Evolutionary conservation across 2,329 filamentous ascomycete genomes (phyloP), one percentile per base, ranked within the genome.

Genomic region (Teratosphaeria nubilosa): DNA sequence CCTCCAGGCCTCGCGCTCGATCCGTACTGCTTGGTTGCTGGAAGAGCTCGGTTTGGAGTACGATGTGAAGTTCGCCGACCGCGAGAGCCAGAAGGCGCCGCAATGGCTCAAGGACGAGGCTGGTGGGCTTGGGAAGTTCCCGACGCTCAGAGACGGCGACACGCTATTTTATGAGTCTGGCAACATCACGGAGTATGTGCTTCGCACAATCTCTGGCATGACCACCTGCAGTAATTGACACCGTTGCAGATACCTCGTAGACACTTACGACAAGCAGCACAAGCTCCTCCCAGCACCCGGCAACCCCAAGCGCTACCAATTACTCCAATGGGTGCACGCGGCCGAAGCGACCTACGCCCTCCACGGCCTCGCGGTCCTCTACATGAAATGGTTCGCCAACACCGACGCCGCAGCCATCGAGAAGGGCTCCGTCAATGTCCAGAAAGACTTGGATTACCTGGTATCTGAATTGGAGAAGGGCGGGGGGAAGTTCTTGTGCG

Each of bases 261-360:
- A 78, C 53, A 75, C 65, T 1, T 80, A 79, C 65, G 76, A 79
- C 59, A 70, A 64, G 9, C 41, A 66, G 6, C 61, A 70, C 37
- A 68, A 66, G 20, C 62, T 80, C 5, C 65, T 78, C 6, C 74
- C 76, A 2, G 58, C 64, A 5, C 63, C 74, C 30, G 67, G 74
- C 55, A 63, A 67, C 3, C 60, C 66, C 5, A 60, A 69, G 4
- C 70, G 75, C 34, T 66, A 71, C 56, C 70, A 74, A 56, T 69
- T 73, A 6, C 67, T 73, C 7, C 70, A 77, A 65, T 79, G 74
- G 73, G 65, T 78, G 9, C 74, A 78, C 60, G 76, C 77, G 0
- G 69, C 77, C 6, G 77, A 80, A 70, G 77, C 68, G 1, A 78
- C 76, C 1, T 78, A 76, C 59, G 65, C 75, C 57, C 63, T 79